Conservation (phyloP, 192 early-diverging fungal genomes). For the Rhizophagus sp. region DNA sequence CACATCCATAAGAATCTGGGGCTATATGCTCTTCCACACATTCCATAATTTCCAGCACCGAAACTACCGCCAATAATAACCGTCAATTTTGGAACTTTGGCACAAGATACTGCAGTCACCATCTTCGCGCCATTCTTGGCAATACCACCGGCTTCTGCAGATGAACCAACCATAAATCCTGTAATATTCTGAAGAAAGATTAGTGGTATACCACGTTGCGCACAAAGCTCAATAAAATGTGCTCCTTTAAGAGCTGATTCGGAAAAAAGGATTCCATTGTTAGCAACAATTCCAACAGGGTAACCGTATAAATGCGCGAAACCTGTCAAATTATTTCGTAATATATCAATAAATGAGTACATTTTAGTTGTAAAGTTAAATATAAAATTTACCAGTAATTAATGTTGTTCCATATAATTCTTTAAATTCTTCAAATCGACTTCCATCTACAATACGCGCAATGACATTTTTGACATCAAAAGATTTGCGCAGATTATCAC, state of each 20-base stretch:
- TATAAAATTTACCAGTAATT: slow-evolving; percentile 64
- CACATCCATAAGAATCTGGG: slow-evolving; percentile 97
- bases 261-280: slow-evolving; percentile 94
- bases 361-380: neutral
- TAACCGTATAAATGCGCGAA: slow-evolving; percentile 90
- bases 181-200: slow-evolving; percentile 97
- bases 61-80: slow-evolving; percentile 76
- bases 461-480: slow-evolving; percentile 94
- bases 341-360: neutral
- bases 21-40: slow-evolving; percentile 93
- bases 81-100: slow-evolving; percentile 92
- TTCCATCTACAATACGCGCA: slow-evolving; percentile 92
- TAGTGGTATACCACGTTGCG: slow-evolving; percentile 84
- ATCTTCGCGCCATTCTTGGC: slow-evolving; percentile 98
- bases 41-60: slow-evolving; percentile 94
- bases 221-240: slow-evolving; percentile 92
- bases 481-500: slow-evolving; percentile 83
- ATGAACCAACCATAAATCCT: slow-evolving; percentile 95
- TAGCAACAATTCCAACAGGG: slow-evolving; percentile 92
- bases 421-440: slow-evolving; percentile 92
- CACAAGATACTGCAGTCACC: slow-evolving; percentile 92
- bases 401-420: slow-evolving; percentile 86
- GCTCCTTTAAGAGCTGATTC: slow-evolving; percentile 94
- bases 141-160: slow-evolving; percentile 93
- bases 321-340: slow-evolving; percentile 41